Evolutionary conservation across 176 grass and related monocot species (phyloP).

Genomic region (Aegilops sharonensis): DNA sequence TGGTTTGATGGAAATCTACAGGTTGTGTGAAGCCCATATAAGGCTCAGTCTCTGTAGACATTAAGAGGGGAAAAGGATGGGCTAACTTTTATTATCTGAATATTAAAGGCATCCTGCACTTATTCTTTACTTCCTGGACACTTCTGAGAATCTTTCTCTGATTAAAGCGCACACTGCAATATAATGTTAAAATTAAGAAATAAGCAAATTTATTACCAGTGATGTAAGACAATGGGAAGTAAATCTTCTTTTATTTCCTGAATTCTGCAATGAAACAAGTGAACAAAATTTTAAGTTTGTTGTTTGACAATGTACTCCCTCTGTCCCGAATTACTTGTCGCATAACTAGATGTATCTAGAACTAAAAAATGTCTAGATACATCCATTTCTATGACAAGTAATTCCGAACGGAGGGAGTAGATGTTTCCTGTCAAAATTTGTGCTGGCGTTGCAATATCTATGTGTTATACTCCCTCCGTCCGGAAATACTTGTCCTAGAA

Average conservation of each 20-base stretch:
- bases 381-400: too few relatives aligned
- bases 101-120: conserved; percentile 6
- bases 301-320: neutral
- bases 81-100: conserved; percentile 16
- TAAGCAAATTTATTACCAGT: neutral
- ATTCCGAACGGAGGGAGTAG: neutral
- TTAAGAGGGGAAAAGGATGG: neutral
- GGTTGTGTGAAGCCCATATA: conserved; percentile 25
- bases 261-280: neutral
- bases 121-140: conserved; percentile 31
- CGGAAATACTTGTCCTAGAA: too few relatives aligned
- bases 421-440: neutral
- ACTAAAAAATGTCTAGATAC: too few relatives aligned
- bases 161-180: neutral
- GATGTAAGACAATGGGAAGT: neutral
- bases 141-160: conserved; percentile 9
- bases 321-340: too few relatives aligned
- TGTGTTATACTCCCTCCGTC: neutral
- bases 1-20: neutral
- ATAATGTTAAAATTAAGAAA: neutral
- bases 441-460: neutral
- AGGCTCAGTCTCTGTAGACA: conserved; percentile 14
- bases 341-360: too few relatives aligned
- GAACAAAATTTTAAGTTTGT: conserved; percentile 7
- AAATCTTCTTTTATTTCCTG: neutral